A percentile compares a stretch with the other conserved stretches of the same genome.
phyloP scores from a whole-genome alignment of 116 monocot species.

The Papilionanthe hybrid region DNA sequence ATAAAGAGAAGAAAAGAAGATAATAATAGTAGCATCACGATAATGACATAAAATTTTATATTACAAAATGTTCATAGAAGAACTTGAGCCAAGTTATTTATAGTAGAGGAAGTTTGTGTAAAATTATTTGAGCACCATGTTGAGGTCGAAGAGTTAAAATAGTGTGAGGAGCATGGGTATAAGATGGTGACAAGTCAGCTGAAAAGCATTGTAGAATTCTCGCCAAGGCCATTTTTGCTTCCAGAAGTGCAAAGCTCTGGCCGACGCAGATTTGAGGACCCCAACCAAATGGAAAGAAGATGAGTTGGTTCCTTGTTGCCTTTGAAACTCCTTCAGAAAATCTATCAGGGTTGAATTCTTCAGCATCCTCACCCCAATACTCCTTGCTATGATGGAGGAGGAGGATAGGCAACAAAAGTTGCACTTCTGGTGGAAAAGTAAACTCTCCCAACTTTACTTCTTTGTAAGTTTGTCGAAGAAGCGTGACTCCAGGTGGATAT shows the following conservation, averaged over 20 bases:
- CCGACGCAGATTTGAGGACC: slow-evolving; percentile 43
- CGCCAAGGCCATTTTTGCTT: slow-evolving; percentile 35
- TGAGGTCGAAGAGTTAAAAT: not conserved
- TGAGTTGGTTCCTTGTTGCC: slow-evolving; percentile 29
- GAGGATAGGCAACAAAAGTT: slow-evolving; percentile 24
- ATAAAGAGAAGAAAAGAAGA: too few relatives aligned
- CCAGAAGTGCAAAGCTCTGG: slow-evolving; percentile 40
- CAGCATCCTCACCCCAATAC: slow-evolving; percentile 43
- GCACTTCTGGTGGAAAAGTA: slow-evolving; percentile 29
- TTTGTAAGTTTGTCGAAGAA: slow-evolving; percentile 19
- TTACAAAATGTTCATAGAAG: too few relatives aligned
- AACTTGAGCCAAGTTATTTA: too few relatives aligned
- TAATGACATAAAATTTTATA: too few relatives aligned
- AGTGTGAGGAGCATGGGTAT: slow-evolving; percentile 20
- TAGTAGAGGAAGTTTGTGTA: too few relatives aligned
- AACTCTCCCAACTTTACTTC: slow-evolving; percentile 34
- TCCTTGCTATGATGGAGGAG: slow-evolving; percentile 43
- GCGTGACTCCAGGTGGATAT: slow-evolving; percentile 14
- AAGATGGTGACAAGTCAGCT: slow-evolving; percentile 31
- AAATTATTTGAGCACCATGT: too few relatives aligned
- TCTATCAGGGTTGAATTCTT: slow-evolving; percentile 62
- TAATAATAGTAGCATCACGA: too few relatives aligned
- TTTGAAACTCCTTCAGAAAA: slow-evolving; percentile 46
- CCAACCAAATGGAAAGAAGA: slow-evolving; percentile 37
- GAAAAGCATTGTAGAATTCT: slow-evolving; percentile 41